Conservation (phyloP, 495 filamentous ascomycete genomes). For the Hypoxylon fragiforme region DNA sequence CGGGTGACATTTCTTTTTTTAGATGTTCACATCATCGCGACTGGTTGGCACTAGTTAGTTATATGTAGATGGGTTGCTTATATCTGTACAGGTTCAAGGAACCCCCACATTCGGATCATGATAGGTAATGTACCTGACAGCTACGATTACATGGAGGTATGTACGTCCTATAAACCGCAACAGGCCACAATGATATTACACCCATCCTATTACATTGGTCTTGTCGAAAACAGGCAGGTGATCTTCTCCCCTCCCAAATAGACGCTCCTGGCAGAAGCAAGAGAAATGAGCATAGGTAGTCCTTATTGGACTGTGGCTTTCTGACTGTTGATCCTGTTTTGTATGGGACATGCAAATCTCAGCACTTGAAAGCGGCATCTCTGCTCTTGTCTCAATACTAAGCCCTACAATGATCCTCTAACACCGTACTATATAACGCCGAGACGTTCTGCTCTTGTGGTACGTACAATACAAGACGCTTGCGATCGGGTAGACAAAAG, state of each 20-base stretch:
- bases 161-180: conserved; percentile 1
- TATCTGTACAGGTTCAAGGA: background rate
- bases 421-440: too few relatives aligned
- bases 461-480: too few relatives aligned
- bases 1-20: conserved; percentile 23
- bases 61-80: conserved; percentile 22
- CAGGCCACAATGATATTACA: conserved; percentile 9
- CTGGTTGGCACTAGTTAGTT: too few relatives aligned
- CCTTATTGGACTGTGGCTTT: background rate
- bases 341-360: too few relatives aligned
- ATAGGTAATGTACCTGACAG: conserved; percentile 30
- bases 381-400: too few relatives aligned
- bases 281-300: conserved; percentile 3
- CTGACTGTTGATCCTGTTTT: conserved; percentile 14
- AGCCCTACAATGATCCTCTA: too few relatives aligned
- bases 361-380: too few relatives aligned
- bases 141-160: conserved; percentile 6
- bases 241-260: background rate
- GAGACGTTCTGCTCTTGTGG: too few relatives aligned
- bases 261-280: background rate
- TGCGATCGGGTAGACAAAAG: too few relatives aligned
- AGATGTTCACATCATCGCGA: conserved; percentile 3
- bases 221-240: conserved; percentile 20
- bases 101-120: conserved; percentile 21
- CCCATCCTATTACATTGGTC: background rate